phyloP scores from a whole-genome alignment of 2,329 filamentous ascomycete species.

The Cladosporium cucumerinum region DNA sequence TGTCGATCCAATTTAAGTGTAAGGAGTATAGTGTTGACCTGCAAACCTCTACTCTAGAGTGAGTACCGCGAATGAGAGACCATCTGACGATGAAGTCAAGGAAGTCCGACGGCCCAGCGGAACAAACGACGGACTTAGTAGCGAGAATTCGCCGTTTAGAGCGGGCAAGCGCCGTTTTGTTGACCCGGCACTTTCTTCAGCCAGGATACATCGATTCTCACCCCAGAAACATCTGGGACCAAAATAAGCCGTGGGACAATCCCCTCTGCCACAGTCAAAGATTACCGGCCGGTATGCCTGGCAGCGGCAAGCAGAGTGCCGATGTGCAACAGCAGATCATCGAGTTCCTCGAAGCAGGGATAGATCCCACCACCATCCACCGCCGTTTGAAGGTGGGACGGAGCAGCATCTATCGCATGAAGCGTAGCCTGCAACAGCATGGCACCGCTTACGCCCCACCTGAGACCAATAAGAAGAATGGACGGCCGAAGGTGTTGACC shows the following conservation, averaged over 20 bases:
- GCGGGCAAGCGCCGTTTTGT: neutral
- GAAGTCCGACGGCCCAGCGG: no score
- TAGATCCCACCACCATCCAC: constrained; percentile 35
- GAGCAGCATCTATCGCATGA: constrained; percentile 36
- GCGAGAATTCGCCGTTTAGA: no score
- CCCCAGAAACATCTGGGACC: constrained; percentile 12
- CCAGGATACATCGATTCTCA: neutral
- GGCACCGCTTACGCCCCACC: constrained; percentile 34
- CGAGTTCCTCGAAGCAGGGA: constrained; percentile 34
- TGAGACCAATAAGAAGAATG: constrained; percentile 36
- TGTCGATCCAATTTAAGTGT: no score
- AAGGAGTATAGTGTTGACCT: no score
- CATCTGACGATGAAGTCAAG: no score
- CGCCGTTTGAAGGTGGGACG: constrained; percentile 32
- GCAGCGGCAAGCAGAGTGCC: constrained; percentile 30
- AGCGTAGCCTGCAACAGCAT: constrained; percentile 33
- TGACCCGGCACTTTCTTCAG: constrained; percentile 13
- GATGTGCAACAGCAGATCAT: constrained; percentile 33
- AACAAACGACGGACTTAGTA: no score
- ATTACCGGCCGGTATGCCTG: constrained; percentile 24
- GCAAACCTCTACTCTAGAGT: no score
- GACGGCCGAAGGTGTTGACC: constrained; percentile 32
- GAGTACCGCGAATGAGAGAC: no score
- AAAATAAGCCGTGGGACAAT: neutral
- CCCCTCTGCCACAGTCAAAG: neutral